These are phyloP conservation scores for Nicotiana tomentosiformis DNA, from an alignment of 257 asterid genomes.

Conservation along the genomic window DNA sequence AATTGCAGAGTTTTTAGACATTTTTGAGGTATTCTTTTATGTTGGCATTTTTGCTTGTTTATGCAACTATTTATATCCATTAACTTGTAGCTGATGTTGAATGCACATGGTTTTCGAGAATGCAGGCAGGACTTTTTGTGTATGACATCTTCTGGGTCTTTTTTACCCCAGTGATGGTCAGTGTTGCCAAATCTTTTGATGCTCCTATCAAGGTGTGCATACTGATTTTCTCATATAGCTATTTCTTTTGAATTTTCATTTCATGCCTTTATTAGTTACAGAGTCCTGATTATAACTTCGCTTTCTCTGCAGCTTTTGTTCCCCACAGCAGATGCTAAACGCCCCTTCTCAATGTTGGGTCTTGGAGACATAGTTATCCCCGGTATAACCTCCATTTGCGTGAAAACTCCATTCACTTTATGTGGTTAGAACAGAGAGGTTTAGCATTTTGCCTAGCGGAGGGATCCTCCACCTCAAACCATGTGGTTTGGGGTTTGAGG, in stretches of 20 bases:
- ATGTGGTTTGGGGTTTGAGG: not conserved
- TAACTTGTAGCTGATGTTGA: not conserved
- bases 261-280: not conserved
- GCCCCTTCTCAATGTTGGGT: conserved; percentile 98
- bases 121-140: conserved; percentile 90
- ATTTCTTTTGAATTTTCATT: not conserved
- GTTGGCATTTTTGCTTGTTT: not conserved
- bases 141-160: conserved; percentile 98
- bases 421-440: not conserved
- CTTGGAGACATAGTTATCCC: conserved; percentile 99
- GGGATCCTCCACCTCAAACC: not conserved
- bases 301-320: conserved; percentile 70
- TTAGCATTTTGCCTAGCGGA: not conserved
- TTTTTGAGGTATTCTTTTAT: not conserved
- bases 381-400: conserved; percentile 38
- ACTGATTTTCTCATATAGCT: not conserved
- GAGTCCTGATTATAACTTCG: conserved; percentile 2
- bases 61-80: not conserved
- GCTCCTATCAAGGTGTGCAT: conserved; percentile 87
- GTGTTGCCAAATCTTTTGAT: conserved; percentile 94
- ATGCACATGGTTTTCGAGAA: conserved; percentile 7
- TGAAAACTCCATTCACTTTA: not conserved
- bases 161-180: conserved; percentile 97
- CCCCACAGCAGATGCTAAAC: conserved; percentile 75
- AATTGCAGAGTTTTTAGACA: not conserved